Percentiles rank a stretch among this genome's conserved stretches.
These are phyloP conservation scores for Hippophae tibetana DNA, from an alignment of 306 rosid species.

Conservation along the genomic window DNA sequence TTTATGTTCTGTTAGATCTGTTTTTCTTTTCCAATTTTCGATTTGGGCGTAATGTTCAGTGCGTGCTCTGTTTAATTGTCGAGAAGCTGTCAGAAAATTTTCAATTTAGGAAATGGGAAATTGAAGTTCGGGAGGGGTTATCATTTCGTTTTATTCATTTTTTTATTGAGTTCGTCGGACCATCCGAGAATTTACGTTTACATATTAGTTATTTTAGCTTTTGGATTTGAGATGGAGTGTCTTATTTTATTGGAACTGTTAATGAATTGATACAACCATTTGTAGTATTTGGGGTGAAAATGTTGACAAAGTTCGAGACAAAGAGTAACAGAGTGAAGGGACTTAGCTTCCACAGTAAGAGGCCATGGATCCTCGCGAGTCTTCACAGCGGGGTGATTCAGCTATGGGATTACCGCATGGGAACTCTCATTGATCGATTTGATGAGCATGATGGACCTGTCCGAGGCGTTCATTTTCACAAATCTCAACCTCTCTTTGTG, in stretches of 20 bases:
- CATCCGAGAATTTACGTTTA: too few species aligned
- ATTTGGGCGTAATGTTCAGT: too few species aligned
- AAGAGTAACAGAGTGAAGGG: constrained; percentile 40
- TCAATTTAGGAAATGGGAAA: constrained; percentile 10
- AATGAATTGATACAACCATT: not conserved
- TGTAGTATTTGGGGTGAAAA: constrained; percentile 3
- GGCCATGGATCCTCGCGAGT: constrained; percentile 43
- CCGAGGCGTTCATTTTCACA: constrained; percentile 35
- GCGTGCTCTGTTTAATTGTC: too few species aligned
- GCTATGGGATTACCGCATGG: constrained; percentile 43
- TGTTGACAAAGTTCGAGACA: constrained; percentile 43
- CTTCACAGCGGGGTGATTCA: constrained; percentile 40
- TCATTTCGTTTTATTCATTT: too few species aligned
- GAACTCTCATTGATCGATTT: constrained; percentile 35
- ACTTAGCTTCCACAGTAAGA: constrained; percentile 36
- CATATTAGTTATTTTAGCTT: not conserved
- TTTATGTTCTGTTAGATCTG: constrained; percentile 8
- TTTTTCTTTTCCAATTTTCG: not conserved
- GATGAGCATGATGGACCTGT: constrained; percentile 44
- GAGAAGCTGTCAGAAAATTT: constrained; percentile 3
- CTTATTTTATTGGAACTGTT: not conserved
- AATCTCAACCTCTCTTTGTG: constrained; percentile 39
- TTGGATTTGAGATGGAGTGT: not conserved
- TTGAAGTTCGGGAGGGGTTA: not conserved
- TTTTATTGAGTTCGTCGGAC: too few species aligned